Evolutionary conservation across 1,284 basidiomycete species (phyloP).

Genomic region (Taiwanofungus camphoratus): DNA sequence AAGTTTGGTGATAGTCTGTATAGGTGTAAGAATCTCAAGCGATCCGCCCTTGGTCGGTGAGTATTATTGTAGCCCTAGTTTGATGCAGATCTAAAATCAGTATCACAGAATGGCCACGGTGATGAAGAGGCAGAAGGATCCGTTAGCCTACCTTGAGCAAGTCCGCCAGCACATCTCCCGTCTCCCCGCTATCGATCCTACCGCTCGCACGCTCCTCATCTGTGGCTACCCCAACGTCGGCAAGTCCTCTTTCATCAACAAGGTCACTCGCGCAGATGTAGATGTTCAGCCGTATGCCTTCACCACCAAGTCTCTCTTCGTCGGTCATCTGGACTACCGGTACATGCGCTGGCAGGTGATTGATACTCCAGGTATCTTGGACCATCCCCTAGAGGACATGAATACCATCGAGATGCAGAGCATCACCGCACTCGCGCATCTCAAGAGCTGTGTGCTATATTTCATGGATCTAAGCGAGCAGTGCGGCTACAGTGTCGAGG

Average conservation of each 20-base stretch:
- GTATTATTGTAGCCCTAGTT: constrained; percentile 22
- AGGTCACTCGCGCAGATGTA: constrained; percentile 94
- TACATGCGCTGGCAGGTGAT: constrained; percentile 98
- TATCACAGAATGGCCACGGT: constrained; percentile 84
- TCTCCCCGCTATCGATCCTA: constrained; percentile 93
- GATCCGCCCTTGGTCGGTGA: constrained; percentile 87
- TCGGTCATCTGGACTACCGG: constrained; percentile 96
- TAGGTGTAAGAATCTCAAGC: constrained; percentile 95
- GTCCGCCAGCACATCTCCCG: constrained; percentile 96
- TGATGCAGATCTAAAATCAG: not conserved
- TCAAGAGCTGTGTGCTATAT: constrained; percentile 88
- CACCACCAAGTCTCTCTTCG: constrained; percentile 95
- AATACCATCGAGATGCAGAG: constrained; percentile 99
- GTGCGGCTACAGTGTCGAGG: constrained; percentile 92
- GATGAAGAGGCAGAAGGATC: constrained; percentile 96
- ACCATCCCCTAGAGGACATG: constrained; percentile 96
- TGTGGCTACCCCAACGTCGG: constrained; percentile 98
- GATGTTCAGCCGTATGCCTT: constrained; percentile 98
- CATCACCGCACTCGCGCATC: constrained; percentile 91
- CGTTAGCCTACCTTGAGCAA: constrained; percentile 93
- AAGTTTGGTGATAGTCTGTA: constrained; percentile 97
- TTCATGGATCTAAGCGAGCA: constrained; percentile 98
- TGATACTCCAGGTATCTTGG: constrained; percentile 89
- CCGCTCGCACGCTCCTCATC: constrained; percentile 92
- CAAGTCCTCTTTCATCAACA: constrained; percentile 97